Percentiles rank a stretch among this genome's conserved stretches.
These are phyloP conservation scores for Pyrenophora seminiperda DNA, from an alignment of 2,329 filamentous ascomycete species.

Conservation along the genomic window DNA sequence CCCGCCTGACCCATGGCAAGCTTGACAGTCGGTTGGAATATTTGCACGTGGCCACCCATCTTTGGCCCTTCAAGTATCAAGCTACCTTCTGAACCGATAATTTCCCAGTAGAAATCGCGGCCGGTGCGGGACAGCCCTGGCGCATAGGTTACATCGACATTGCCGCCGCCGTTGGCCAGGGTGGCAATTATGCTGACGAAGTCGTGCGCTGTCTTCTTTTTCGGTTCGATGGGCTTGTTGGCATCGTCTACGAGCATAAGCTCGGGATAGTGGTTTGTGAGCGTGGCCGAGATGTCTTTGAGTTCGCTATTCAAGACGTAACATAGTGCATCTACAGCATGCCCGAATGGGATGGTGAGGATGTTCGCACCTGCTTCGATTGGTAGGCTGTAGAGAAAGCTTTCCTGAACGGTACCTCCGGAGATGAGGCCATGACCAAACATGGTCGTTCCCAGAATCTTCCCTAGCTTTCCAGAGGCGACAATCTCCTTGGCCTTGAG, in stretches of 20 bases:
- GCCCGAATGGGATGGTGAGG: conserved; percentile 50
- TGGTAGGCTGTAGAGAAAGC: conserved; percentile 57
- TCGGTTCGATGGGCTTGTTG: conserved; percentile 22
- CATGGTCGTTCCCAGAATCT: conserved; percentile 47
- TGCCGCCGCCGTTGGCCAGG: conserved; percentile 30
- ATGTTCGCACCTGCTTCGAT: conserved; percentile 53
- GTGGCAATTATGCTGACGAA: conserved; percentile 31
- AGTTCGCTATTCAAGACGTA: conserved; percentile 37
- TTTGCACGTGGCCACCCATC: conserved; percentile 46
- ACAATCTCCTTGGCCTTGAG: conserved; percentile 53
- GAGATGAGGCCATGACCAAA: conserved; percentile 30
- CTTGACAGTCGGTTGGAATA: conserved; percentile 49
- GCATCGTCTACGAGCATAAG: conserved; percentile 25
- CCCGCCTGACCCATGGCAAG: conserved; percentile 42
- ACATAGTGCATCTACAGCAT: conserved; percentile 39
- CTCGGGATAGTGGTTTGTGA: conserved; percentile 31
- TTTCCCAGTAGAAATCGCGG: conserved; percentile 44
- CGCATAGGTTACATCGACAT: conserved; percentile 33
- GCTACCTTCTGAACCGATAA: conserved; percentile 47
- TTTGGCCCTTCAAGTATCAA: conserved; percentile 35
- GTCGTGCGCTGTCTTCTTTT: conserved; percentile 38
- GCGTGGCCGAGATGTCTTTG: conserved; percentile 31
- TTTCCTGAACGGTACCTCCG: conserved; percentile 18
- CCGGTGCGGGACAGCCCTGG: conserved; percentile 26
- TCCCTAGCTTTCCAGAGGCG: conserved; percentile 51